phyloP scores from a whole-genome alignment of 2,329 filamentous ascomycete species.

The Colletotrichum sp. region DNA sequence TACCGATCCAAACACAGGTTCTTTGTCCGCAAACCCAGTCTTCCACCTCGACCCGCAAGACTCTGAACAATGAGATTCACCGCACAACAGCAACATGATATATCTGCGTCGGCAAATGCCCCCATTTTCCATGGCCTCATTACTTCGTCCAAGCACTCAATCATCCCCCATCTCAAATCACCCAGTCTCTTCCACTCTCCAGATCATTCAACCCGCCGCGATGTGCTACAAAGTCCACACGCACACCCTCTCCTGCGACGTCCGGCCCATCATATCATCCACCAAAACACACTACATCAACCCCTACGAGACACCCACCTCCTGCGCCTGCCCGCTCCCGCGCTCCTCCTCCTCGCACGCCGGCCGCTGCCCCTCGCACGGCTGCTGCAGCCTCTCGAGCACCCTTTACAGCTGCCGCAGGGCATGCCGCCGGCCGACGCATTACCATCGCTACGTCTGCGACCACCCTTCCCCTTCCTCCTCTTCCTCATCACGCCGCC shows the following conservation, averaged over 20 bases:
- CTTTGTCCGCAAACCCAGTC: background rate
- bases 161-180: no score
- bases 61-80: background rate
- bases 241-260: constrained; percentile 33
- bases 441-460: constrained; percentile 11
- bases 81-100: fast-evolving
- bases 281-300: constrained; percentile 26
- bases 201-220: background rate
- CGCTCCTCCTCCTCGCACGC: background rate
- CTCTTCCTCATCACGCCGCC: constrained; percentile 21
- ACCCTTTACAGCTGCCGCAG: constrained; percentile 22
- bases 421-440: background rate
- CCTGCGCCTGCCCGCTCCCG: constrained; percentile 24
- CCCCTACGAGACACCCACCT: constrained; percentile 23
- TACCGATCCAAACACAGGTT: background rate
- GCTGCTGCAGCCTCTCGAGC: constrained; percentile 28
- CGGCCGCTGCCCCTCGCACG: constrained; percentile 28
- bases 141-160: background rate
- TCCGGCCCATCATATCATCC: constrained; percentile 30
- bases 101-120: background rate
- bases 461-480: no score
- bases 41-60: background rate
- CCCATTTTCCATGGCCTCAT: background rate
- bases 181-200: background rate
- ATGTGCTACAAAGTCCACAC: constrained; percentile 27